phyloP scores from a whole-genome alignment of 768 basidiomycete genomes.

The Calocera cornea region DNA sequence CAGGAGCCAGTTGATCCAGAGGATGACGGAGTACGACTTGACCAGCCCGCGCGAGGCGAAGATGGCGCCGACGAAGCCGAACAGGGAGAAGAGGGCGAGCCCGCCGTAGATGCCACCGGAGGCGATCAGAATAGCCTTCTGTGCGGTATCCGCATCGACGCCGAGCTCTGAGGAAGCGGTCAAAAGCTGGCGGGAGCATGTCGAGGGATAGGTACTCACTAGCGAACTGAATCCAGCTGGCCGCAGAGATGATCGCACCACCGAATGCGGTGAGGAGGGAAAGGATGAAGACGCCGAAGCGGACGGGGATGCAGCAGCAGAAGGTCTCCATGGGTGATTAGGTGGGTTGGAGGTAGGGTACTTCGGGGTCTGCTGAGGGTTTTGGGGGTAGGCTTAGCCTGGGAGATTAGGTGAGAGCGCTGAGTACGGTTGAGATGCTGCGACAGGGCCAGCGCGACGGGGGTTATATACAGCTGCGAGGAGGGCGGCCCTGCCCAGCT shows the following conservation, averaged over 20 bases:
- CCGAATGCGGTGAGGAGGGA: slow-evolving; percentile 41
- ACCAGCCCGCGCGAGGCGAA: slow-evolving; percentile 49
- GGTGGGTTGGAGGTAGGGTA: not conserved
- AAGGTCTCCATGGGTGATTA: slow-evolving; percentile 20
- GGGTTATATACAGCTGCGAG: not conserved
- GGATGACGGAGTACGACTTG: slow-evolving; percentile 40
- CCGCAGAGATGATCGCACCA: slow-evolving; percentile 38
- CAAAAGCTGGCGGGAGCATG: slow-evolving; percentile 27
- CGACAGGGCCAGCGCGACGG: not conserved
- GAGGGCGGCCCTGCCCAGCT: not conserved
- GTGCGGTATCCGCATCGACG: slow-evolving; percentile 4
- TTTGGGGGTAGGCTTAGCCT: not conserved
- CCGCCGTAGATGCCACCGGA: slow-evolving; percentile 42
- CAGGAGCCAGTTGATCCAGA: slow-evolving; percentile 44
- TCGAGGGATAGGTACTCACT: slow-evolving; percentile 32
- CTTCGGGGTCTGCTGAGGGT: not conserved
- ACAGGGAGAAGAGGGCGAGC: slow-evolving; percentile 38
- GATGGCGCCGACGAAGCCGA: slow-evolving; percentile 51
- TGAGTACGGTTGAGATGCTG: not conserved
- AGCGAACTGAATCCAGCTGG: slow-evolving; percentile 49
- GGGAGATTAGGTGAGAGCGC: not conserved
- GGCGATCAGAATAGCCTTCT: slow-evolving; percentile 28
- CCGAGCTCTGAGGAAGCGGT: slow-evolving; percentile 25
- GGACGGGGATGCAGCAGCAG: slow-evolving; percentile 52
- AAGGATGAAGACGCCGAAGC: slow-evolving; percentile 45